Evolutionary conservation across 352 stramenopile species (phyloP).

Genomic region (Phytophthora citrophthora): DNA sequence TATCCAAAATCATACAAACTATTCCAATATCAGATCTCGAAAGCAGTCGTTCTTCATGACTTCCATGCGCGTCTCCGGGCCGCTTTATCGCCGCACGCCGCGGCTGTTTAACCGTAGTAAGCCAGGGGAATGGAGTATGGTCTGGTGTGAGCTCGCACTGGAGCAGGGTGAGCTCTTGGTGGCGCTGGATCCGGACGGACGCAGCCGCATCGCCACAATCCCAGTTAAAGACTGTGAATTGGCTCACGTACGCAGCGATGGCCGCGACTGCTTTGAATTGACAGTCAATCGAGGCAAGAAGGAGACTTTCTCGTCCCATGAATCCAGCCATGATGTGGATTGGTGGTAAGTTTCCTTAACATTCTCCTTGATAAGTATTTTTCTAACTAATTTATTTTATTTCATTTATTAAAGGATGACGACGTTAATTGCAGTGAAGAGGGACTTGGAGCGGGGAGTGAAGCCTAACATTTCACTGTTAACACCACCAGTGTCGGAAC

Average conservation of each 20-base stretch:
- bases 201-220: conserved; percentile 61
- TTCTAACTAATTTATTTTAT: background rate
- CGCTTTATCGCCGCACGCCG: conserved; percentile 73
- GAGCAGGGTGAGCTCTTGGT: conserved; percentile 73
- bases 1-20: conserved; percentile 20
- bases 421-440: conserved; percentile 77
- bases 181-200: conserved; percentile 63
- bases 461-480: conserved; percentile 67
- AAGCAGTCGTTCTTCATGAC: background rate
- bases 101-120: conserved; percentile 78
- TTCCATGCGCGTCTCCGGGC: conserved; percentile 67
- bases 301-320: conserved; percentile 84
- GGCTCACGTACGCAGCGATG: conserved; percentile 82
- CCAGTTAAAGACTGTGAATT: conserved; percentile 73
- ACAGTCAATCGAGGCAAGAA: conserved; percentile 72
- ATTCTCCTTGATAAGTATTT: background rate
- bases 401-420: conserved; percentile 65
- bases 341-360: conserved; percentile 64
- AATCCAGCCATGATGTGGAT: conserved; percentile 87
- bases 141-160: conserved; percentile 77
- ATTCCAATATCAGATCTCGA: conserved; percentile 4
- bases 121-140: conserved; percentile 76
- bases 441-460: conserved; percentile 69
- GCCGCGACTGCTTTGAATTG: conserved; percentile 85
- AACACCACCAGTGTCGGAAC: conserved; percentile 54